These are phyloP conservation scores for Mycena capillaripes DNA, from an alignment of 768 basidiomycete genomes.

Conservation along the genomic window DNA sequence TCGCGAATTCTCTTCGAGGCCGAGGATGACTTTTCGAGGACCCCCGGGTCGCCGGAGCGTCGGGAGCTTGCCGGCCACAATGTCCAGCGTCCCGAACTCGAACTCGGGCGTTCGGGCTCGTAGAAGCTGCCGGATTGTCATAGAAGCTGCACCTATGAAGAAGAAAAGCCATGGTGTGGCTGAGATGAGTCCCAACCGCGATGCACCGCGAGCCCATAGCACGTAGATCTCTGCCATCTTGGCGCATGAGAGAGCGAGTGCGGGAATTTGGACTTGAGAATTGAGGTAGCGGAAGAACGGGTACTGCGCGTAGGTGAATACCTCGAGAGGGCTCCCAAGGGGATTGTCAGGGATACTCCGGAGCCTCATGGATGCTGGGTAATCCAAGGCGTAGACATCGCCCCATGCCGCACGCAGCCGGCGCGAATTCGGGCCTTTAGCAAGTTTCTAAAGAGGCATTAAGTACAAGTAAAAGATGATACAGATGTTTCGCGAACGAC, in stretches of 20 bases:
- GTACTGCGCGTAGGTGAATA: constrained; percentile 37
- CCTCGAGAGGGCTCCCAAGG: constrained; percentile 23
- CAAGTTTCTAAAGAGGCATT: background rate
- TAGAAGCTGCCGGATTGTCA: constrained; percentile 24
- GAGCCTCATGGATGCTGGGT: constrained; percentile 35
- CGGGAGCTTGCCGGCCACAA: constrained; percentile 41
- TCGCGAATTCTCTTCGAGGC: constrained; percentile 35
- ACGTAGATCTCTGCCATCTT: constrained; percentile 41
- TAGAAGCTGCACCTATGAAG: constrained; percentile 24
- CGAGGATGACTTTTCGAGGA: constrained; percentile 40
- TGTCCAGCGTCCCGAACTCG: constrained; percentile 34
- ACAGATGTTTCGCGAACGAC: background rate
- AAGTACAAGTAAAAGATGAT: background rate
- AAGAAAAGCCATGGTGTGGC: constrained; percentile 42
- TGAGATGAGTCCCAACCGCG: constrained; percentile 21
- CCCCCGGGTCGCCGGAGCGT: constrained; percentile 36
- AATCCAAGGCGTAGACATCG: constrained; percentile 44
- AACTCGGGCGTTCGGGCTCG: constrained; percentile 7
- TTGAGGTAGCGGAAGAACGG: constrained; percentile 22
- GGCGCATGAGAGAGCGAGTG: constrained; percentile 27
- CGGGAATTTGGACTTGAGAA: constrained; percentile 25
- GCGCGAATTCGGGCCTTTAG: background rate
- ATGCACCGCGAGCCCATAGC: constrained; percentile 31
- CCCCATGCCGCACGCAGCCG: constrained; percentile 12
- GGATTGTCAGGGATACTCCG: constrained; percentile 35